These are phyloP conservation scores for Eucalyptus sideroxylon DNA, from an alignment of 345 rosid species.

Conservation along the genomic window DNA sequence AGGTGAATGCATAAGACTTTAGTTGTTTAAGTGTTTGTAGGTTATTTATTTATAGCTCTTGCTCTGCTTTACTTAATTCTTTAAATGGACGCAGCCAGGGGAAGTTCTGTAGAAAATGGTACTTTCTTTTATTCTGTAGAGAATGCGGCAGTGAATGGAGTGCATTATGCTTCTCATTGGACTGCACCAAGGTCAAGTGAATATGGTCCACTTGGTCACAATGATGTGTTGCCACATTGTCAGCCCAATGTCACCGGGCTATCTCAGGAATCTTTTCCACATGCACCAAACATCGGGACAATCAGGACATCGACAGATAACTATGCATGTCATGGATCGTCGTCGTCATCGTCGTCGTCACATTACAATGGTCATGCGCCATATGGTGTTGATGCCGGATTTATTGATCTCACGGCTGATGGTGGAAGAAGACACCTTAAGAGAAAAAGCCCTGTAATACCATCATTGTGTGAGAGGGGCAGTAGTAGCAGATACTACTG, in stretches of 20 bases:
- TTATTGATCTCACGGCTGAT: constrained; percentile 40
- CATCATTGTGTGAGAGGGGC: constrained; percentile 60
- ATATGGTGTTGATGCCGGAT: constrained; percentile 35
- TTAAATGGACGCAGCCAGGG: constrained; percentile 29
- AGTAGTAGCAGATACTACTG: constrained; percentile 50
- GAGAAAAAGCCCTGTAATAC: constrained; percentile 60
- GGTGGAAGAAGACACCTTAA: constrained; percentile 57
- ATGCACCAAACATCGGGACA: constrained; percentile 21
- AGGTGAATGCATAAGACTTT: not conserved
- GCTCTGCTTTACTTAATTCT: not conserved
- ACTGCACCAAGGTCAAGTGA: constrained; percentile 47
- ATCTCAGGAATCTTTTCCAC: constrained; percentile 34
- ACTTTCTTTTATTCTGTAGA: constrained; percentile 43
- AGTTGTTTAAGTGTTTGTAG: not conserved
- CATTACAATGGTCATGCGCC: constrained; percentile 35
- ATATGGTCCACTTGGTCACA: constrained; percentile 25
- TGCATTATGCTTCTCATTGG: constrained; percentile 54
- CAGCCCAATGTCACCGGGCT: constrained; percentile 42
- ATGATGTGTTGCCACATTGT: constrained; percentile 38
- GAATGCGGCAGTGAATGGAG: constrained; percentile 30
- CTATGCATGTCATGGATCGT: constrained; percentile 38
- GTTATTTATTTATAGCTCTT: not conserved
- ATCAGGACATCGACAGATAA: constrained; percentile 38
- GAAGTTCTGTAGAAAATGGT: constrained; percentile 29
- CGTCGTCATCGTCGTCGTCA: constrained; percentile 34